Evolutionary conservation across 352 stramenopile genomes (phyloP), one percentile per base, ranked within the genome.

Genomic region (Phytophthora palmivora): DNA sequence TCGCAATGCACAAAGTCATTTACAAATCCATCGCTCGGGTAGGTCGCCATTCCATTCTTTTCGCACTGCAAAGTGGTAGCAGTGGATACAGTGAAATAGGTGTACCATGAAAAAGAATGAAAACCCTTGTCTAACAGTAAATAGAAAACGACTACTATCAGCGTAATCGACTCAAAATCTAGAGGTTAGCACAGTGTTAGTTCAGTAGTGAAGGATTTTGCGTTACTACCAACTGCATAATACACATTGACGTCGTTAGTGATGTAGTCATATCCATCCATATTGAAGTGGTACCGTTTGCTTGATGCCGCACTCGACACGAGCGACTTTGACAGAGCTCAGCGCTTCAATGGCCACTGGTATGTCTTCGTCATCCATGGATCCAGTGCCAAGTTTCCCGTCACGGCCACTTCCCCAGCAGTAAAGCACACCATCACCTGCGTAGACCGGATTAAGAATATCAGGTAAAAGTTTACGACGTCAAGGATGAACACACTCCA

Each of bases 331-430:
- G 26, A 91, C 82, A 0, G 80, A 87, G 18, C 68, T 41, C 32
- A 93, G 64, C 18, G 84, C 76, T 8, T 79, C 70, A n/a, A 93
- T 70, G 4, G 64, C 54, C 18, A 82, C 58, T 4, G 82, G 84
- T 6, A 59, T 57, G 28, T 75, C 49, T 68, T 93, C 84, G 36
- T 89, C 82, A 1, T 91, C 69, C 18, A 74, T 69, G 9, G 64
- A 73, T 12, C 79, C 77, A 12, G 88, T 89, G 21, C 86, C 86
- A 6, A 94, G 76, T 48, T 89, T 90, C 32, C 86, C 84, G 33
- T 91, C 54, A 14, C 75, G 71, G 0, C 82, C 84, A 30, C 69
- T 78, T 33, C 85, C 85, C 85, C 85, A 94, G 43, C 77, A 89
- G 37, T 82, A 93, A 34, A 94, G 45, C 28, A 68, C 61, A 4